Conservation (phyloP, 2,329 filamentous ascomycete species). For the Triangularia setosa region DNA sequence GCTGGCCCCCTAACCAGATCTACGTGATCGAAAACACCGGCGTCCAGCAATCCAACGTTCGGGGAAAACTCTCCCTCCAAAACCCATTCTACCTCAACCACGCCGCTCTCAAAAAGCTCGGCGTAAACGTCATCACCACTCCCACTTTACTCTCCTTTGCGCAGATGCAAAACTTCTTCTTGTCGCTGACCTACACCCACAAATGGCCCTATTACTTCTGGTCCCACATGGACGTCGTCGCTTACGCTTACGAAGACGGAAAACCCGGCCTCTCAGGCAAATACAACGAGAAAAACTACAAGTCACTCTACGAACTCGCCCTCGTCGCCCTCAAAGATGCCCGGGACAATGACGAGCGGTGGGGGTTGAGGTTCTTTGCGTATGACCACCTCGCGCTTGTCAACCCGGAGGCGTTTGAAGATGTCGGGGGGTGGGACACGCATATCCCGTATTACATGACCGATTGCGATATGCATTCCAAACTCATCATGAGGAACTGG, state of each 20-base stretch:
- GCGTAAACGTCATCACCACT: constrained; percentile 43
- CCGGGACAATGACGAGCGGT: constrained; percentile 34
- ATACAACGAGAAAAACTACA: constrained; percentile 37
- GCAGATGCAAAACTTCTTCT: constrained; percentile 52
- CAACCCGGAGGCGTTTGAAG: constrained; percentile 48
- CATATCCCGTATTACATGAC: constrained; percentile 56
- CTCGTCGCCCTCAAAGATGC: constrained; percentile 35
- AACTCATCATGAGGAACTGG: constrained; percentile 45
- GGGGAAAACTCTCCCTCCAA: constrained; percentile 44
- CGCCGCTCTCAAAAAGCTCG: constrained; percentile 44
- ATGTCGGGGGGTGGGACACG: constrained; percentile 54
- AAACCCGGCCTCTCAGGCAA: constrained; percentile 31
- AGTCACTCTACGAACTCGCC: constrained; percentile 39
- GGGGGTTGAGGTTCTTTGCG: constrained; percentile 53
- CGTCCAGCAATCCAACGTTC: constrained; percentile 49
- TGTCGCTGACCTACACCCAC: constrained; percentile 40
- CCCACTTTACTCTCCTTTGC: constrained; percentile 50
- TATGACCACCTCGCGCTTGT: constrained; percentile 57
- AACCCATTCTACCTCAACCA: constrained; percentile 57
- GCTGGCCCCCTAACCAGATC: constrained; percentile 55
- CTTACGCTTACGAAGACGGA: constrained; percentile 41
- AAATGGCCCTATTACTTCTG: constrained; percentile 51
- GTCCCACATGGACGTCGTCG: constrained; percentile 50
- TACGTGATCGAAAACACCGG: constrained; percentile 59
- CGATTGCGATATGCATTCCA: constrained; percentile 53